Base-by-base conservation (phyloP, 331 rosid genomes). In the Phaseolus coccineus region DNA sequence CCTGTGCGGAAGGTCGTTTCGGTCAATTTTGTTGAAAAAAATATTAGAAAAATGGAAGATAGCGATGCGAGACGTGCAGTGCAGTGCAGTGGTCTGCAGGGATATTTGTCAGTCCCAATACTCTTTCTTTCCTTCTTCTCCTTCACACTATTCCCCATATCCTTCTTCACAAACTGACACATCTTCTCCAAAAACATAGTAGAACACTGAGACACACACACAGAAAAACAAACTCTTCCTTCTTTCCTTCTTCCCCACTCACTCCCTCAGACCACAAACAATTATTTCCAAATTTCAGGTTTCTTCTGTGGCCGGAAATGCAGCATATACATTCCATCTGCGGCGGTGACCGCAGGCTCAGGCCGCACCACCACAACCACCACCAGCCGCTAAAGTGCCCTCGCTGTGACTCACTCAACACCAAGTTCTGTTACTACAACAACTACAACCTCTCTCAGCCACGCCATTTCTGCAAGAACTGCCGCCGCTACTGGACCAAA, bases 401-500 rank as follows among this genome's bases (percentile, higher is more conserved):
- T 0, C 82, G 98, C 25, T 94, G 98, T 40, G 96, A 94, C 53
- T 94, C 98, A 14, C 74, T 88, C 69, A 90, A 90, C 87, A 94
- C 98, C 10, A 94, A 94, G 69, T 94, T 94, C 87, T 94, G 98
- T 30, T 94, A 94, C 84, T 94, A 88, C 90, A 94, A 94, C 84
- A 94, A 94, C 82, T 94, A 94, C 84, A 94, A 94, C 82, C 93
- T 92, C 78, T 94, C 98, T 13, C 98, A 94, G 87, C 97, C 98
- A 0, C 98, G 98, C 74, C 93, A 94, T 78, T 94, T 94, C 90
- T 94, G 98, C 83, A 94, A 94, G 80, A 80, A 71, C 90, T 94
- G 98, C 86, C 97, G 97, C 5, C 83, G 98, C 0, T 94, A 94
- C 92, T 94, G 98, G 98, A 94, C 98, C 55, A 91, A 88, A 80